phyloP scores from a whole-genome alignment of 202 grass and related monocot genomes.

The Bolboschoenoplectus hybrid region DNA sequence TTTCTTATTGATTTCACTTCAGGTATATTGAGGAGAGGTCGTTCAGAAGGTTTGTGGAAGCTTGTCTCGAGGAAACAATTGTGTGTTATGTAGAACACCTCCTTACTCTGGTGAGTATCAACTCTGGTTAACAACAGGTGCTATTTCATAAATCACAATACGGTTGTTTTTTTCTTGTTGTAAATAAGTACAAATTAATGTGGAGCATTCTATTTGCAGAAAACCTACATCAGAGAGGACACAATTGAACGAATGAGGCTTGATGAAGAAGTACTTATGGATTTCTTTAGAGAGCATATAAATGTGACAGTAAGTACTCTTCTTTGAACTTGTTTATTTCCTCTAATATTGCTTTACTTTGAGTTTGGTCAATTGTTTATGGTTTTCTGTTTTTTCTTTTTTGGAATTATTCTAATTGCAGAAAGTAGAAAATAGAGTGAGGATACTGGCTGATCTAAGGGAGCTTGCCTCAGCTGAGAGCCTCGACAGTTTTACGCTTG shows the following conservation, averaged over 20 bases:
- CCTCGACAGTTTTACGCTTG: constrained; percentile 94
- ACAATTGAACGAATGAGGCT: constrained; percentile 92
- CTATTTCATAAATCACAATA: constrained; percentile 20
- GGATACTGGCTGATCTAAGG: constrained; percentile 91
- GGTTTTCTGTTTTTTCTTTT: background rate
- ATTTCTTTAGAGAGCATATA: constrained; percentile 95
- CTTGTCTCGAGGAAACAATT: constrained; percentile 96
- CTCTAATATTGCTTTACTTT: background rate
- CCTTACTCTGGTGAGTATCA: constrained; percentile 76
- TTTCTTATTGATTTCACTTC: constrained; percentile 36
- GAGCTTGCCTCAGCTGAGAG: constrained; percentile 98
- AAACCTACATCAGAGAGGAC: constrained; percentile 82
- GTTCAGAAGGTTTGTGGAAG: constrained; percentile 97
- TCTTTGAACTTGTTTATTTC: background rate
- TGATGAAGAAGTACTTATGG: constrained; percentile 96
- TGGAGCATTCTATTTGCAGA: constrained; percentile 57
- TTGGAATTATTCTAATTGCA: constrained; percentile 37
- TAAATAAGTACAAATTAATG: background rate
- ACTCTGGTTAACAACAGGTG: constrained; percentile 4
- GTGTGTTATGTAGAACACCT: constrained; percentile 95
- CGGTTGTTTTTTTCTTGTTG: constrained; percentile 1
- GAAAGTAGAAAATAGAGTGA: constrained; percentile 99
- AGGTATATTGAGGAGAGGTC: constrained; percentile 98
- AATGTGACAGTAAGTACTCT: constrained; percentile 85
- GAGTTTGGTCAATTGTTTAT: background rate